Base-by-base conservation (phyloP, 208 protist species). In the Crithidia mellificae region DNA sequence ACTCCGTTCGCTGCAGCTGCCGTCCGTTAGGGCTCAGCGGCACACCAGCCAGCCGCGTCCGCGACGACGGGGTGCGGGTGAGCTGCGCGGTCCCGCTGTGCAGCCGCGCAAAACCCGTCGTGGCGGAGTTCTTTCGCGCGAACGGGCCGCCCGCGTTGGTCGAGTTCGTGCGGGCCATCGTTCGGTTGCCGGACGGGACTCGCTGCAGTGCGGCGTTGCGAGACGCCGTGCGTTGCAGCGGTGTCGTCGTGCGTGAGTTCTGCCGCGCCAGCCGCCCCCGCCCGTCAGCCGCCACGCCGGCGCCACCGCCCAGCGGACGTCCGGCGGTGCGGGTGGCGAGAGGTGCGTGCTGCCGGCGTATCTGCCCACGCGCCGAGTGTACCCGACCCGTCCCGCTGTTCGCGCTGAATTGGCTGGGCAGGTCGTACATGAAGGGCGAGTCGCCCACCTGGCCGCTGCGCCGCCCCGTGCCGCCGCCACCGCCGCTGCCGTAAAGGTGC, bases 241-340 rank as follows among this genome's bases (percentile, higher is more conserved):
- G 70, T 1, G 66, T 72, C 19, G 30, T 53, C 2, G 64, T 74
- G 36, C 56, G 44, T 19, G 64, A 68, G 34, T 43, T 32, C 46
- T 43, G 70, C 19, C 51, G 59, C 19, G 22, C 59, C 6, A 68
- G 36, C 11, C 65, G 72, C 25, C 43, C 57, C 4, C 58, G 65
- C 2, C 19, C 34, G 36, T 72, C 72, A 34, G 22, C 6, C 39
- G n/a, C 22, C 25, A 3, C 12, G 30, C 19, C 25, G 6, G 15
- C 59, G 11, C 32, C 59, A 29, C 54, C 44, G 53, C 75, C 63
- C 32, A 76, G 69, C 12, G 52, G 11, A 20, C 69, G 75, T 15
- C 87, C 94, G 6, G 61, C 76, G 9, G 70, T 93, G 44, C 70
- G 62, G 3, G 77, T 69, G 38, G 62, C 51, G 25, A 74, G 38